A percentile compares a stretch with the other conserved stretches of the same genome.
Conservation (phyloP, 352 stramenopile genomes). For the Halophytophthora batemanensis region DNA sequence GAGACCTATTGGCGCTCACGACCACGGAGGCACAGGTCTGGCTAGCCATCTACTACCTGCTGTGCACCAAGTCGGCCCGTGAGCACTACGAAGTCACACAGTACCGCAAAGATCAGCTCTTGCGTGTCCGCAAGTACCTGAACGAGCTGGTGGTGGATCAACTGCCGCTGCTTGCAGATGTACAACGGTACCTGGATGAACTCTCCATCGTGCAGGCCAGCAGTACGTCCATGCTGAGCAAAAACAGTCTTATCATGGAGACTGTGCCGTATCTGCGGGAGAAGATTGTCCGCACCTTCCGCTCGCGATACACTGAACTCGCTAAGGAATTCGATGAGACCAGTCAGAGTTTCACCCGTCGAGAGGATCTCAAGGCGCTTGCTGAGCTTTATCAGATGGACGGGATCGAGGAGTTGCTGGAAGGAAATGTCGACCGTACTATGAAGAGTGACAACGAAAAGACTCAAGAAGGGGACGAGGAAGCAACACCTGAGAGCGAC, state of each 20-base stretch:
- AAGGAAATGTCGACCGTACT: constrained; percentile 15
- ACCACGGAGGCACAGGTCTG: constrained; percentile 93
- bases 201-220: constrained; percentile 89
- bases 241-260: constrained; percentile 75
- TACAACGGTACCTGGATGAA: constrained; percentile 95
- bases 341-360: constrained; percentile 40
- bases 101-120: constrained; percentile 91
- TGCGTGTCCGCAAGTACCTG: constrained; percentile 94
- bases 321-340: constrained; percentile 44
- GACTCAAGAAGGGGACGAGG: constrained; percentile 8
- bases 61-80: constrained; percentile 89
- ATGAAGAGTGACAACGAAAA: constrained; percentile 1
- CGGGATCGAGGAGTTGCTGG: constrained; percentile 72
- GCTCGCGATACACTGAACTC: constrained; percentile 31
- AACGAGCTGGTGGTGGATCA: constrained; percentile 95
- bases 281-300: constrained; percentile 44
- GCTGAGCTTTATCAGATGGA: constrained; percentile 81
- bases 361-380: constrained; percentile 61
- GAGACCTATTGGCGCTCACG: constrained; percentile 91
- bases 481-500: constrained; percentile 10
- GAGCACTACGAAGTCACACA: constrained; percentile 94
- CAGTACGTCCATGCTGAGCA: constrained; percentile 21
- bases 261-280: constrained; percentile 68
- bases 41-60: constrained; percentile 94
- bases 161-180: constrained; percentile 91